phyloP scores from a whole-genome alignment of 2,329 filamentous ascomycete species.

The Epichloe gansuensis region DNA sequence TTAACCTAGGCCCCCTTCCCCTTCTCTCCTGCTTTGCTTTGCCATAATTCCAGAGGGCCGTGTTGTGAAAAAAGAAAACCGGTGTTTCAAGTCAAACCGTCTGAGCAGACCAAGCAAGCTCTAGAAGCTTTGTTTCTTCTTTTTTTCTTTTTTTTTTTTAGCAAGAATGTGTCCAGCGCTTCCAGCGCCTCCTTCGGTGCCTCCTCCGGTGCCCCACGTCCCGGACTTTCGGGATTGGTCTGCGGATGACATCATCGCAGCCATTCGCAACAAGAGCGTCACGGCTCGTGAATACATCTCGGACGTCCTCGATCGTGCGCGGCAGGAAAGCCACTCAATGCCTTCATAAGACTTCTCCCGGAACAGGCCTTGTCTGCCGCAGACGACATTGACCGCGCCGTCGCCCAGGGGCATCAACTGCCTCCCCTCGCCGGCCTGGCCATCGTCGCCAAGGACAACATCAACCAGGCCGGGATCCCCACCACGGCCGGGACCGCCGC shows the following conservation, averaged over 20 bases:
- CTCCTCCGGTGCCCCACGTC: not conserved
- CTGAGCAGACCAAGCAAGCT: no score
- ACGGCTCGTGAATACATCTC: constrained; percentile 4
- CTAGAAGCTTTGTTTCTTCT: not conserved
- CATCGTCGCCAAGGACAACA: constrained; percentile 13
- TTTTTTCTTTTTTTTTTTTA: not conserved
- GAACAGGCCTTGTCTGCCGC: constrained; percentile 1
- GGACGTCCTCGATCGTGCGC: not conserved
- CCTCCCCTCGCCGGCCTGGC: constrained; percentile 12
- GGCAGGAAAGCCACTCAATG: not conserved
- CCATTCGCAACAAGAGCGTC: constrained; percentile 1
- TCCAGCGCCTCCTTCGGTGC: no score
- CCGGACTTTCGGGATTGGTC: not conserved
- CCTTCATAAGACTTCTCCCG: constrained; percentile 2
- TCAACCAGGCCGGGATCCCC: constrained; percentile 8
- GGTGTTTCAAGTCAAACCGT: no score
- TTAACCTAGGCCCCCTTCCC: no score
- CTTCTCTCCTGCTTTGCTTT: no score
- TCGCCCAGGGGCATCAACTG: constrained; percentile 5
- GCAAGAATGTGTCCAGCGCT: no score
- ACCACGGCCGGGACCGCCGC: constrained; percentile 10
- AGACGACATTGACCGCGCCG: constrained; percentile 1
- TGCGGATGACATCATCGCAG: constrained; percentile 1
- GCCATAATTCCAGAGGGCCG: no score
- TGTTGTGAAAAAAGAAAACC: no score